Percentiles rank a stretch among this genome's conserved stretches.
Conservation (phyloP, 2,329 filamentous ascomycete genomes). For the Alternaria sp. region DNA sequence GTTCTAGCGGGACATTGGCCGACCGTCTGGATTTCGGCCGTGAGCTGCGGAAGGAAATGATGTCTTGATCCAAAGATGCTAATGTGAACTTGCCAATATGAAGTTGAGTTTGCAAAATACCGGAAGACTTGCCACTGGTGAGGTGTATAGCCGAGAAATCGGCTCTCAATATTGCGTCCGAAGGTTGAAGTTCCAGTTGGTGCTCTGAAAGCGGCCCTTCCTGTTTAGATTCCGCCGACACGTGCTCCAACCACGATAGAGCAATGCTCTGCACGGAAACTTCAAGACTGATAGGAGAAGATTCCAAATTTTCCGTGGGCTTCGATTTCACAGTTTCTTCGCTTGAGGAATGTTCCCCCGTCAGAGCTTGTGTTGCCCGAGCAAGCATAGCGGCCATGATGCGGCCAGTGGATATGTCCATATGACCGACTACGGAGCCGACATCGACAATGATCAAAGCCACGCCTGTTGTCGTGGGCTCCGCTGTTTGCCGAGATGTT, state of each 20-base stretch:
- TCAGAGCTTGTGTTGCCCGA: slow-evolving; percentile 30
- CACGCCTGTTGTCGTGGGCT: slow-evolving; percentile 15
- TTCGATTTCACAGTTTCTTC: neutral
- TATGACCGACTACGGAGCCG: slow-evolving; percentile 42
- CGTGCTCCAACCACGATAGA: slow-evolving; percentile 41
- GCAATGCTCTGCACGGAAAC: slow-evolving; percentile 36
- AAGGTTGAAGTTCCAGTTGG: slow-evolving; percentile 32
- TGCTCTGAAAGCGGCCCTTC: slow-evolving; percentile 3
- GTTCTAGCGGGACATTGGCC: slow-evolving; percentile 26
- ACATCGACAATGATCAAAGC: slow-evolving; percentile 39
- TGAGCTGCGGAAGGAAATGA: slow-evolving; percentile 58
- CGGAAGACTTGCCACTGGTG: slow-evolving; percentile 21
- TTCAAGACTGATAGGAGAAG: slow-evolving; percentile 19
- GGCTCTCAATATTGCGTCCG: slow-evolving; percentile 38
- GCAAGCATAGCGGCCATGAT: slow-evolving; percentile 43
- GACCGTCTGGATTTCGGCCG: slow-evolving; percentile 36
- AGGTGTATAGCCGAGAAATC: slow-evolving; percentile 32
- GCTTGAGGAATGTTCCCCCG: slow-evolving; percentile 6
- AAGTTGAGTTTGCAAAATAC: slow-evolving; percentile 31
- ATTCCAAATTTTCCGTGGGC: neutral
- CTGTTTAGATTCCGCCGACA: slow-evolving; percentile 32
- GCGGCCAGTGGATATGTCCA: slow-evolving; percentile 45
- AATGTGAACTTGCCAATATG: slow-evolving; percentile 54
- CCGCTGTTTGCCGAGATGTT: slow-evolving; percentile 3
- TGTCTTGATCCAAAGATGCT: slow-evolving; percentile 56